Evolutionary conservation across 495 filamentous ascomycete species (phyloP).

Genomic region (Pyrenula aspistea): DNA sequence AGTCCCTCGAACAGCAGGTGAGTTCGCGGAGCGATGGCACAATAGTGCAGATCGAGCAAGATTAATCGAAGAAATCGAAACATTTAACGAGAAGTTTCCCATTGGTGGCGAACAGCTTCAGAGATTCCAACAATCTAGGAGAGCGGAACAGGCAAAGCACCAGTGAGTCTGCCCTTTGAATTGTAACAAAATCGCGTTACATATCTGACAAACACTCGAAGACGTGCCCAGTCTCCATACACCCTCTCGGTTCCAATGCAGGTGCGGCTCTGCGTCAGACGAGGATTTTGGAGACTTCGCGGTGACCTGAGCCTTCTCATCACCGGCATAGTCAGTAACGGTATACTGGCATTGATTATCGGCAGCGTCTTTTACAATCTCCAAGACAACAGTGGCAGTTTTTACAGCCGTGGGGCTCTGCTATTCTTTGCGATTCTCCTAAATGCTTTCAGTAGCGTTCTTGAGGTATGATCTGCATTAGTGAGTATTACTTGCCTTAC

Average conservation of each 20-base stretch:
- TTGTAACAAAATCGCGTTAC: too few relatives aligned
- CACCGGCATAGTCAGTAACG: slow-evolving; percentile 66
- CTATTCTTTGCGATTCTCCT: slow-evolving; percentile 88
- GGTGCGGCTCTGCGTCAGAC: slow-evolving; percentile 32
- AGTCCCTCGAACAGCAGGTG: slow-evolving; percentile 58
- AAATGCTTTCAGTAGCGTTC: slow-evolving; percentile 75
- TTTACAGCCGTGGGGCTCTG: slow-evolving; percentile 73
- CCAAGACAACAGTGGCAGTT: slow-evolving; percentile 47
- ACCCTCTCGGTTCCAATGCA: slow-evolving; percentile 34
- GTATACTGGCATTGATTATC: slow-evolving; percentile 73
- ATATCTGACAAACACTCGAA: neutral
- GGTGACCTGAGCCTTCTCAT: slow-evolving; percentile 70
- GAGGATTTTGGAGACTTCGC: slow-evolving; percentile 46
- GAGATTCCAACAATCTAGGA: slow-evolving; percentile 21
- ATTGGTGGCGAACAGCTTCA: slow-evolving; percentile 20
- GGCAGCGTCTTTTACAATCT: slow-evolving; percentile 83
- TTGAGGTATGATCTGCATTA: slow-evolving; percentile 46
- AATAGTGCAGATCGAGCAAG: slow-evolving; percentile 36
- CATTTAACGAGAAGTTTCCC: slow-evolving; percentile 30
- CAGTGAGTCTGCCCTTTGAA: too few relatives aligned
- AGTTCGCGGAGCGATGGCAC: slow-evolving; percentile 53
- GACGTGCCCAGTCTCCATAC: slow-evolving; percentile 30
- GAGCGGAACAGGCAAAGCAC: slow-evolving; percentile 27
- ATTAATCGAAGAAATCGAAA: slow-evolving; percentile 34
- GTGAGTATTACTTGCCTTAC: slow-evolving; percentile 34